Evolutionary conservation across 2,329 filamentous ascomycete species (phyloP).

Genomic region (Colletotrichum agaves): DNA sequence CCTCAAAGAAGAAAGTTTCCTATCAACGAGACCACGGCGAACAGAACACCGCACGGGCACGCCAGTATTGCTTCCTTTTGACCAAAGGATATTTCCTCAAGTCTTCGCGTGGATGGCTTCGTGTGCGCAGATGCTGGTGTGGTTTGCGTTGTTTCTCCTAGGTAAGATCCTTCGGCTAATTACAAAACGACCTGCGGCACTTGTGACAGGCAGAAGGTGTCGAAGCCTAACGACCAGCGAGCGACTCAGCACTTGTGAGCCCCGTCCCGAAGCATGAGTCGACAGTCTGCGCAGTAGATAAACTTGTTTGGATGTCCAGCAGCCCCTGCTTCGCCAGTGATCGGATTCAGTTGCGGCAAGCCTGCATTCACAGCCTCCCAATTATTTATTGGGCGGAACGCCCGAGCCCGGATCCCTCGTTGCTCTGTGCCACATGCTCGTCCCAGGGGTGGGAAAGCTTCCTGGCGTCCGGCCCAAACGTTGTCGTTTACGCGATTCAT

Average conservation of each 20-base stretch:
- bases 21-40: not conserved
- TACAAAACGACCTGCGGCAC: not conserved
- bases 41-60: not conserved
- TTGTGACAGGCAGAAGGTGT: constrained; percentile 1
- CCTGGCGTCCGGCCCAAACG: constrained; percentile 16
- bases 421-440: constrained; percentile 25
- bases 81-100: not conserved
- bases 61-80: not conserved
- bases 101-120: not conserved
- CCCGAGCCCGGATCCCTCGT: constrained; percentile 27
- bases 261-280: constrained; percentile 11
- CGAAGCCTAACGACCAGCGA: not conserved
- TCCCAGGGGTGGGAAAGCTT: constrained; percentile 19
- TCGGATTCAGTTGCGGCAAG: constrained; percentile 6
- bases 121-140: not conserved
- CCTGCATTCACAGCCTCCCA: not conserved
- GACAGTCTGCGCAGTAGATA: not conserved
- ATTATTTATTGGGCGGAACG: constrained; percentile 1
- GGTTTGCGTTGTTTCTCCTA: constrained; percentile 5
- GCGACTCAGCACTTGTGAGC: constrained; percentile 8
- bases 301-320: constrained; percentile 16
- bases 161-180: constrained; percentile 8
- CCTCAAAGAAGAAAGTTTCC: constrained; percentile 7
- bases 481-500: not conserved
- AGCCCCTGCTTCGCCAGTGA: constrained; percentile 18